Evolutionary conservation across 768 basidiomycete genomes (phyloP), one percentile per base, ranked within the genome.

Genomic region (Rhodotorula babjevae): DNA sequence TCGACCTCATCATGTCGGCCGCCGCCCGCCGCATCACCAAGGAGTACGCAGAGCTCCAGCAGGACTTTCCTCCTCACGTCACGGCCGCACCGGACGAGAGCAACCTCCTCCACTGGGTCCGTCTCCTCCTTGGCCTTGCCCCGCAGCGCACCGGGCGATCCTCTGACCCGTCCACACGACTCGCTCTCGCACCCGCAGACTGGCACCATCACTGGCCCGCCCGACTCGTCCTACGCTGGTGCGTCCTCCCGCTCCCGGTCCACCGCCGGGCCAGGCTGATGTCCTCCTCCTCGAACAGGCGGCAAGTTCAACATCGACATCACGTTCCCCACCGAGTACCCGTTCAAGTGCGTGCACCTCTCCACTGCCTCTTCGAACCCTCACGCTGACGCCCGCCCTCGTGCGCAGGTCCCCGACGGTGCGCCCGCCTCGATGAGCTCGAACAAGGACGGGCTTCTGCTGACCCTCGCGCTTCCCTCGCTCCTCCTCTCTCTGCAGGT

Each of bases 91-190:
- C 75, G 2, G 69, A 76, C 63, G 72, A 73, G 67, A 46, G 11
- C 60, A 76, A 73, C 67, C 36, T 76, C 31, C 69, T 70, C 40
- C 72, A 73, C 69, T 75, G 74, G 74, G 75, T 73, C 3, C n/a
- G 75, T 61, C n/a, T 29, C 55, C 47, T 15, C 31, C n/a, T 62
- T 27, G 14, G n/a, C 23, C 29, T 19, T 23, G 47, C 36, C 36
- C 36, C 36, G 36, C 36, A 36, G 36, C 36, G 36, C 36, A 36
- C 5, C 36, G 12, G 47, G 3, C 47, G 47, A 49, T 52, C 50
- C 3, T 19, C n/a, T 29, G 10, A 47, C 40, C 27, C 14, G 25
- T 1, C 18, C n/a, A 27, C 29, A 49, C 58, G 21, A 5, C 16
- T 19, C 4, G 36, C 36, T 9, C 9, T 9, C 9, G 36, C 5